Conservation (phyloP, 257 asterid species). For the Solanum okadae region DNA sequence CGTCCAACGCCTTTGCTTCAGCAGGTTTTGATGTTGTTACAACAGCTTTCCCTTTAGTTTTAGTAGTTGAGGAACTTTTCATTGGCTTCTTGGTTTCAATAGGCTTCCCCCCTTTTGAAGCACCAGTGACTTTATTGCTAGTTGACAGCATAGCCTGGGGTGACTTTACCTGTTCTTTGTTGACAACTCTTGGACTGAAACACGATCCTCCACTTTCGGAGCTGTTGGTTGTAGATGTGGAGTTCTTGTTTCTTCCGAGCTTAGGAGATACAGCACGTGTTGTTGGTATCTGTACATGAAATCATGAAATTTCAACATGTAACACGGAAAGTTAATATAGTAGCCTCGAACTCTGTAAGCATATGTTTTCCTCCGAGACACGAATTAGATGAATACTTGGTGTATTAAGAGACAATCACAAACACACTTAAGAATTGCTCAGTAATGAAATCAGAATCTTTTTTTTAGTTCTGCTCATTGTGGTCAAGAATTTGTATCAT, state of each 20-base stretch:
- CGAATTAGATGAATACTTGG: neutral
- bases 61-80: constrained; percentile 26
- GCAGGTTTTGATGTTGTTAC: constrained; percentile 20
- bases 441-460: neutral
- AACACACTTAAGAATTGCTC: neutral
- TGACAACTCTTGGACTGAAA: constrained; percentile 26
- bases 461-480: neutral
- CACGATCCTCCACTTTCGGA: constrained; percentile 29
- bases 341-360: neutral
- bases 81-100: constrained; percentile 9
- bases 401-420: neutral
- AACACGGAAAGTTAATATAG: neutral
- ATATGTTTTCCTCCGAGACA: neutral
- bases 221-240: constrained; percentile 11
- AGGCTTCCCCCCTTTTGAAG: constrained; percentile 5
- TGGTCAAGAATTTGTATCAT: neutral
- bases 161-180: constrained; percentile 21
- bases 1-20: constrained; percentile 11
- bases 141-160: constrained; percentile 20
- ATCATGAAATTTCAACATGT: neutral
- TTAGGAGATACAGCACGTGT: constrained; percentile 82
- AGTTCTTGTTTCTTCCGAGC: constrained; percentile 59
- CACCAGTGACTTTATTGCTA: constrained; percentile 8
- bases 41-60: constrained; percentile 12
- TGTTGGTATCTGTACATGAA: constrained; percentile 45